A percentile compares a stretch with the other conserved stretches of the same genome.
phyloP scores from a whole-genome alignment of 768 basidiomycete genomes.

The Lactarius sanguifluus region DNA sequence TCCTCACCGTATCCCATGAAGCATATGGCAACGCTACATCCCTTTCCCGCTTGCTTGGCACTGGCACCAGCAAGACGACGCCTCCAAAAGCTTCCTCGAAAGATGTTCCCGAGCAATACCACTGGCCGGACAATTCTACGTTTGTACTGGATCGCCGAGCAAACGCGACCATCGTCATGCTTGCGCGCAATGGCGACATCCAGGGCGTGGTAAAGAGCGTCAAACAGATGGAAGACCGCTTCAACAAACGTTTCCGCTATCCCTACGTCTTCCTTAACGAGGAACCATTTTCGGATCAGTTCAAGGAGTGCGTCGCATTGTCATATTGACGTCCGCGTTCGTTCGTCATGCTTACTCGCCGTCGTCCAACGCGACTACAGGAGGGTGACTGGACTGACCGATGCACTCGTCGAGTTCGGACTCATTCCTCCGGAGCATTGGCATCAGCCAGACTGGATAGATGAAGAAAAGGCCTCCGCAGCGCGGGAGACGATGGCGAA shows the following conservation, averaged over 20 bases:
- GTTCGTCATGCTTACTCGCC: slow-evolving; percentile 32
- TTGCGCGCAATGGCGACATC: slow-evolving; percentile 49
- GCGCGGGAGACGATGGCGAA: slow-evolving; percentile 53
- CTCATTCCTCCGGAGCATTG: slow-evolving; percentile 78
- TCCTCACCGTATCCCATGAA: slow-evolving; percentile 51
- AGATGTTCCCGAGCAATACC: slow-evolving; percentile 43
- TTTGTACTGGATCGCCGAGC: slow-evolving; percentile 39
- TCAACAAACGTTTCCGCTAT: slow-evolving; percentile 64
- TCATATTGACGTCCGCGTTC: slow-evolving; percentile 34
- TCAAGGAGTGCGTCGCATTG: slow-evolving; percentile 56
- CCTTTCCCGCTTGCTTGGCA: slow-evolving; percentile 38
- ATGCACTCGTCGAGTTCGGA: slow-evolving; percentile 66
- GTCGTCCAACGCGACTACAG: slow-evolving; percentile 39
- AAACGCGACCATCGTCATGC: slow-evolving; percentile 57
- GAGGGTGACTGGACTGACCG: slow-evolving; percentile 58
- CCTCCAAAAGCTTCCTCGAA: slow-evolving; percentile 39
- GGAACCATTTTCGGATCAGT: slow-evolving; percentile 68
- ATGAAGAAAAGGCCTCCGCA: slow-evolving; percentile 52
- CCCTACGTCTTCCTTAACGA: slow-evolving; percentile 89
- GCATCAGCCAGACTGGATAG: slow-evolving; percentile 74
- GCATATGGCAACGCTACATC: slow-evolving; percentile 50
- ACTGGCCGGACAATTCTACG: slow-evolving; percentile 32
- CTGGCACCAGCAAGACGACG: slow-evolving; percentile 20
- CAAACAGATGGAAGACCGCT: slow-evolving; percentile 58
- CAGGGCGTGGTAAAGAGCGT: slow-evolving; percentile 47